Percentiles rank a stretch among this genome's conserved stretches.
Evolutionary conservation across 140 eudicot genomes (phyloP).

Genomic region (Ambrosia hybrid): DNA sequence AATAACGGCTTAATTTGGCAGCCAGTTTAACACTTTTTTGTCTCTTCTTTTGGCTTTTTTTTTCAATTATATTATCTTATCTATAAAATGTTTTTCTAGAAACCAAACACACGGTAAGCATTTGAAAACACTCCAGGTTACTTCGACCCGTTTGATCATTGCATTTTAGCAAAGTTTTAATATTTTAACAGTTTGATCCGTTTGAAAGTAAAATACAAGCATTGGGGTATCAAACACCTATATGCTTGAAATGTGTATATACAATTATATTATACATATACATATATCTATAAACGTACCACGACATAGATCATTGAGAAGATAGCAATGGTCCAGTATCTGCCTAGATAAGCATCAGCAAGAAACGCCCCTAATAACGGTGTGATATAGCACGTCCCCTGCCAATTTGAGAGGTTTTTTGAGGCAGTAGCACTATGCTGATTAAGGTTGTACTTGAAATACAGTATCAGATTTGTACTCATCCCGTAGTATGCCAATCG

Average conservation of each 20-base stretch:
- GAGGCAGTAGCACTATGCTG: constrained; percentile 74
- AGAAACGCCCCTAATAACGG: constrained; percentile 76
- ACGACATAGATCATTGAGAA: constrained; percentile 72
- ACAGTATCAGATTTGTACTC: constrained; percentile 61
- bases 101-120: not conserved
- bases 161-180: not conserved
- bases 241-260: not conserved
- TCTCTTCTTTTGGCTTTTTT: too few species aligned
- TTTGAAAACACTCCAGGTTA: not conserved
- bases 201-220: not conserved
- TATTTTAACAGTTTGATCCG: not conserved
- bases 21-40: not conserved
- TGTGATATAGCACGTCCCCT: constrained; percentile 74
- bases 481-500: constrained; percentile 48
- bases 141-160: constrained; percentile 4
- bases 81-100: too few species aligned
- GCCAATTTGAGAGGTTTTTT: constrained; percentile 72
- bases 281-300: constrained; percentile 32
- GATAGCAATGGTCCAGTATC: constrained; percentile 83
- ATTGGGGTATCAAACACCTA: not conserved
- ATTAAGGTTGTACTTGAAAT: constrained; percentile 57
- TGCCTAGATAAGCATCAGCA: constrained; percentile 79
- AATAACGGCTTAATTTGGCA: not conserved
- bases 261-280: not conserved
- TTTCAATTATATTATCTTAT: too few species aligned